phyloP scores from a whole-genome alignment of 495 filamentous ascomycete species.

The Usnea hakonensis region DNA sequence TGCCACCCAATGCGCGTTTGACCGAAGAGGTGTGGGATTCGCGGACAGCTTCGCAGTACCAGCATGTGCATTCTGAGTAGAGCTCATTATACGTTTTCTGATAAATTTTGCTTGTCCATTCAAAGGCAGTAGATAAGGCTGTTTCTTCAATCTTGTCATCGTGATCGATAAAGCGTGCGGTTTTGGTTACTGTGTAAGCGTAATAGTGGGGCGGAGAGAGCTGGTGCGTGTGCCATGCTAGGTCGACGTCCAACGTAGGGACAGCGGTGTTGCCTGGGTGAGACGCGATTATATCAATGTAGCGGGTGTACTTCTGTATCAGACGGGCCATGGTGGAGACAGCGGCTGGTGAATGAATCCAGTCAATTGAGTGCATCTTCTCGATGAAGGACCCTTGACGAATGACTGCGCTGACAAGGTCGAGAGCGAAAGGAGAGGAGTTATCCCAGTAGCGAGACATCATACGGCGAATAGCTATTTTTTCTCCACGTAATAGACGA shows the following conservation, averaged over 20 bases:
- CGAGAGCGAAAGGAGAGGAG: slow-evolving; percentile 57
- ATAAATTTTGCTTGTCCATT: slow-evolving; percentile 67
- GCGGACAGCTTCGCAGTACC: slow-evolving; percentile 81
- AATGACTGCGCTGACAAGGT: slow-evolving; percentile 71
- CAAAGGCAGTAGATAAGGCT: slow-evolving; percentile 21
- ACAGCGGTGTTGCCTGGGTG: slow-evolving; percentile 54
- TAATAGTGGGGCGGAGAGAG: slow-evolving; percentile 44
- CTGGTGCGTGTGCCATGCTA: slow-evolving; percentile 67
- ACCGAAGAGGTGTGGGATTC: slow-evolving; percentile 45
- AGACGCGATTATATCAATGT: slow-evolving; percentile 55
- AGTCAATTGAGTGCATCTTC: slow-evolving; percentile 74
- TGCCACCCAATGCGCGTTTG: slow-evolving; percentile 26
- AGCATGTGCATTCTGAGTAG: slow-evolving; percentile 81
- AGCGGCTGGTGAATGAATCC: slow-evolving; percentile 63
- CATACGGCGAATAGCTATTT: slow-evolving; percentile 58
- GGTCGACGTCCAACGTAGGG: slow-evolving; percentile 81
- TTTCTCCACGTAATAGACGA: slow-evolving; percentile 28
- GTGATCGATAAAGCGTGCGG: slow-evolving; percentile 62
- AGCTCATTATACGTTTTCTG: slow-evolving; percentile 52
- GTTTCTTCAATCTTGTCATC: slow-evolving; percentile 58
- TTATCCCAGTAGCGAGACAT: slow-evolving; percentile 79
- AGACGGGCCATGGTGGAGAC: slow-evolving; percentile 58
- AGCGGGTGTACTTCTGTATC: slow-evolving; percentile 60
- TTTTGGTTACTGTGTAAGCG: slow-evolving; percentile 1
- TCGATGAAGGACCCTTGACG: slow-evolving; percentile 72